Evolutionary conservation across 1,139 yeast genomes (phyloP).

Genomic region (Hemisphaericaspora subhashii): DNA sequence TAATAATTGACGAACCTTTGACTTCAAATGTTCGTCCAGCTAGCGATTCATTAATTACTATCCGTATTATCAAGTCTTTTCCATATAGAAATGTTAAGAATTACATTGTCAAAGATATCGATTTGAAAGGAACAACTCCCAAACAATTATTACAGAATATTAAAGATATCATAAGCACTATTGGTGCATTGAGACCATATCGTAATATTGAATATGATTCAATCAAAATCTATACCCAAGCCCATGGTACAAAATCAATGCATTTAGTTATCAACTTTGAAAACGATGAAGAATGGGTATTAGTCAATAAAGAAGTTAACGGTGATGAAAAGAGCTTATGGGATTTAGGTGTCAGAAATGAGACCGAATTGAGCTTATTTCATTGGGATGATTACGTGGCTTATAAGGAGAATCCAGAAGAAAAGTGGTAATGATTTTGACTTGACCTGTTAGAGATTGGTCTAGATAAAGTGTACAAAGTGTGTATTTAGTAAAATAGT

Average conservation of each 20-base stretch:
- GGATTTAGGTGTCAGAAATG: slow-evolving; percentile 81
- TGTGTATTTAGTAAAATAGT: slow-evolving; percentile 6
- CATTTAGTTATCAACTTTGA: slow-evolving; percentile 89
- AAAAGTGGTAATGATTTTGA: slow-evolving; percentile 86
- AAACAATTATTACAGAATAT: slow-evolving; percentile 53
- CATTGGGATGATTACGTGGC: slow-evolving; percentile 63
- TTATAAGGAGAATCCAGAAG: slow-evolving; percentile 81
- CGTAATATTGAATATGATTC: slow-evolving; percentile 76
- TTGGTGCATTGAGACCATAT: slow-evolving; percentile 78
- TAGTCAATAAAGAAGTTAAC: slow-evolving; percentile 34
- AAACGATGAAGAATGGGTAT: slow-evolving; percentile 59
- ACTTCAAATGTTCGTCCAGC: slow-evolving; percentile 69
- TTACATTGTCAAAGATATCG: slow-evolving; percentile 68
- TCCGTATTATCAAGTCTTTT: slow-evolving; percentile 86
- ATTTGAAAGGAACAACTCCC: slow-evolving; percentile 71
- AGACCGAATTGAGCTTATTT: slow-evolving; percentile 85
- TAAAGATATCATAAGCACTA: slow-evolving; percentile 51
- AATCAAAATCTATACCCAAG: slow-evolving; percentile 85
- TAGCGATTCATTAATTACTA: slow-evolving; percentile 72
- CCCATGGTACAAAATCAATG: slow-evolving; percentile 93
- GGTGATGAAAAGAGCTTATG: slow-evolving; percentile 47
- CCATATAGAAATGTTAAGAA: slow-evolving; percentile 90
- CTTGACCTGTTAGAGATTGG: no score
- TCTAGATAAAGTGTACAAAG: slow-evolving; percentile 10
- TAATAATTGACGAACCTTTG: slow-evolving; percentile 53